Percentiles rank a stretch among this genome's conserved stretches.
Evolutionary conservation across 192 early-diverging fungal genomes (phyloP).

Genomic region (Coemansia sp.): DNA sequence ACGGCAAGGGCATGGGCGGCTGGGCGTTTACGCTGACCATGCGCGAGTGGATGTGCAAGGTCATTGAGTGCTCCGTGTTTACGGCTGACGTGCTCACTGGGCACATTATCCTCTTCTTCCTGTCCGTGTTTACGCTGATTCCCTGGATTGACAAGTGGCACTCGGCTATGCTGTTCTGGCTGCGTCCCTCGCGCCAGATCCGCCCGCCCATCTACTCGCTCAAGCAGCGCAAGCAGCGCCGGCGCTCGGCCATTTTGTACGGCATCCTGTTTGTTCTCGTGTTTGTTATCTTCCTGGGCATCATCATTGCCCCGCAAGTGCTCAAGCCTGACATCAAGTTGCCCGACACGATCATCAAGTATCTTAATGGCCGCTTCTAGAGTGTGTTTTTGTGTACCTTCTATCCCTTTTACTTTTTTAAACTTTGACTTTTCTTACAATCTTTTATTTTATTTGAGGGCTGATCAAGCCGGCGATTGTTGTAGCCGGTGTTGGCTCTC

Average conservation of each 20-base stretch:
- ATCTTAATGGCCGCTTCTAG: conserved; percentile 52
- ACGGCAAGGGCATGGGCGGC: conserved; percentile 69
- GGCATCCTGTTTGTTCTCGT: conserved; percentile 66
- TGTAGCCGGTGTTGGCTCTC: not conserved
- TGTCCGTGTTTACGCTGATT: conserved; percentile 69
- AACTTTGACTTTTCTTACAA: not conserved
- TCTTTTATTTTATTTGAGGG: not conserved
- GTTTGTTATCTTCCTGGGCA: conserved; percentile 61
- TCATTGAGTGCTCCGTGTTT: conserved; percentile 80
- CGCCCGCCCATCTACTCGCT: conserved; percentile 70
- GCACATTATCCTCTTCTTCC: conserved; percentile 72
- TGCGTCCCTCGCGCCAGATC: conserved; percentile 77
- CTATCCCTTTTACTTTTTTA: not conserved
- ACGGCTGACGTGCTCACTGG: conserved; percentile 75
- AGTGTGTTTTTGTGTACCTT: not conserved
- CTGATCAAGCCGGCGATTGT: not conserved
- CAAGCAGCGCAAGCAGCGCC: conserved; percentile 61
- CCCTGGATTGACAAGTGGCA: conserved; percentile 73
- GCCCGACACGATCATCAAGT: conserved; percentile 35
- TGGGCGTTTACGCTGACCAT: conserved; percentile 67
- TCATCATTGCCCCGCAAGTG: conserved; percentile 64
- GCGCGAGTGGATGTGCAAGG: conserved; percentile 81
- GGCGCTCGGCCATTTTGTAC: conserved; percentile 64
- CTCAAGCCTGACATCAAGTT: conserved; percentile 39
- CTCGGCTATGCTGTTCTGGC: conserved; percentile 81